Evolutionary conservation across 1,284 basidiomycete genomes (phyloP), one percentile per base, ranked within the genome.

Genomic region (Rhodotorula sp.): DNA sequence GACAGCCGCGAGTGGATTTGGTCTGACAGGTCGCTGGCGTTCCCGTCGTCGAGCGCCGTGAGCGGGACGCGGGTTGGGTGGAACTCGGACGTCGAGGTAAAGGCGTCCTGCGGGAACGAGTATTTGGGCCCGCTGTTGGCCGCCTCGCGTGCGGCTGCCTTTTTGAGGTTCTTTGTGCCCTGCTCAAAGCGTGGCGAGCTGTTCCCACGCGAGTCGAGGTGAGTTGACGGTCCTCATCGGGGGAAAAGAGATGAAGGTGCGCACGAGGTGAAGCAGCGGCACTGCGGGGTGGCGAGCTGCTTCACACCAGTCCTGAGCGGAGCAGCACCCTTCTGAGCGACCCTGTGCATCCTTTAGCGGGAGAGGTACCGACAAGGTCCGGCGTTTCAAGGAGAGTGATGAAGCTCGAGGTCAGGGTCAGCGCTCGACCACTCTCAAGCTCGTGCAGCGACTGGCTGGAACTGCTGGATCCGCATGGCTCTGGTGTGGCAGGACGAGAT

Each of bases 401-500:
- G 47, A 49, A 49, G 36, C n/a, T n/a, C 9, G 13, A 20, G 19
- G 13, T 1, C 0, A 5, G 22, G 1, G 24, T 55, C 44, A 58
- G n/a, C 44, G 9, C 13, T 32, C 39, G 4, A 17, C 3, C 24
- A 5, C 60, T 32, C 20, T 32, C 39, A 27, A 1, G 17, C 7
- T 30, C 52, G 20, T 15, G 8, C 19, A 5, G 27, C 24, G 17
- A 46, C 13, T 44, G 39, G 13, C 39, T 44, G 39, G 39, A 3
- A 4, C 13, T 10, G 19, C 39, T 44, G 11, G 13, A 44, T 3
- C 11, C 39, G n/a, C 27, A 56, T 30, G 44, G 34, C 36, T 24
- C 17, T 52, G 36, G 39, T 55, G 24, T 74, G 67, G 67, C 48
- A 61, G 9, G 65, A 71, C 13, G 32, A 61, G 29, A 72, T 74